phyloP scores from a whole-genome alignment of 352 stramenopile species.

The Phytophthora hybrid region DNA sequence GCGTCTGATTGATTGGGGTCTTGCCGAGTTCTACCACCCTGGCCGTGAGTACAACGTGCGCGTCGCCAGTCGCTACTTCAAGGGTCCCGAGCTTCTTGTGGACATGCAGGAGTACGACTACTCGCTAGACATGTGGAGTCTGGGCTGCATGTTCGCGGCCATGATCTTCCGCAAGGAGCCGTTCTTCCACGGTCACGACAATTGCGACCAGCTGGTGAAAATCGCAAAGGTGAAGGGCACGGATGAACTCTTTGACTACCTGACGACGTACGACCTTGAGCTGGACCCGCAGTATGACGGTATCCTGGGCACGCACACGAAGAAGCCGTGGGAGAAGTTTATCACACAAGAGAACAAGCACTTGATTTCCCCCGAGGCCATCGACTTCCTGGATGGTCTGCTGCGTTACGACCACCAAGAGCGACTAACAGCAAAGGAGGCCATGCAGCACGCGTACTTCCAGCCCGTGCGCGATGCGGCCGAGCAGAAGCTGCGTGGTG shows the following conservation, averaged over 20 bases:
- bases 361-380: constrained; percentile 95
- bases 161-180: constrained; percentile 99
- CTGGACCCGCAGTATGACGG: constrained; percentile 99
- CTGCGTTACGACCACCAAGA: constrained; percentile 97
- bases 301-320: constrained; percentile 96
- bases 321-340: constrained; percentile 99
- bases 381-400: constrained; percentile 94
- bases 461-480: constrained; percentile 90
- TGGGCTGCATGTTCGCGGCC: constrained; percentile 99
- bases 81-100: constrained; percentile 98
- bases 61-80: constrained; percentile 99
- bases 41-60: constrained; percentile 99
- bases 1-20: constrained; percentile 99
- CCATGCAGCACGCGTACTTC: constrained; percentile 99
- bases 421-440: constrained; percentile 97
- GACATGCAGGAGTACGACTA: constrained; percentile 99
- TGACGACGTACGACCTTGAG: constrained; percentile 99
- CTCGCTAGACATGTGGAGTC: constrained; percentile 99
- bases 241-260: constrained; percentile 98
- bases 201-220: constrained; percentile 99
- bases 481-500: constrained; percentile 73
- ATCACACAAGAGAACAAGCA: constrained; percentile 98
- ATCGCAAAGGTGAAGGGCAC: constrained; percentile 98
- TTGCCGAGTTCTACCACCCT: constrained; percentile 99
- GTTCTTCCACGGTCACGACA: constrained; percentile 99